Base-by-base conservation (phyloP, 2,329 filamentous ascomycete genomes). In the Botrytis aclada region DNA sequence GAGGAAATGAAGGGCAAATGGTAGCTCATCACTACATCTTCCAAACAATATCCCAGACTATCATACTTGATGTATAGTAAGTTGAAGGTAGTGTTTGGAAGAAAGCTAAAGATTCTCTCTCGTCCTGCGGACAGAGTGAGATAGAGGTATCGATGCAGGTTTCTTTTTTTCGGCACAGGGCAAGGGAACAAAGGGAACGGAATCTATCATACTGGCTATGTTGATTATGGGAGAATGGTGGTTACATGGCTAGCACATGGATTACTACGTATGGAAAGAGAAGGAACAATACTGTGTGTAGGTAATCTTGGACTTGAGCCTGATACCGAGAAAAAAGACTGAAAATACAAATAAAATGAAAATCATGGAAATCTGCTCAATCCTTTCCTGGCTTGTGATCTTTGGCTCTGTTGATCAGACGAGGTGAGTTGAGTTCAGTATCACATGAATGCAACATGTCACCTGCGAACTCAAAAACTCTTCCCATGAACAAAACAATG, bases 21-120 rank as follows among this genome's bases (percentile, higher is more conserved):
- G 76, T 78, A 79, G 78, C 69, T 78, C 78, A 79, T 79, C 77
- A 77, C 78, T 79, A 78, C 79, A 77, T 76, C 77, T 79, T 75
- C 76, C 9, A n/a, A 37, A n/a, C 39, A 47, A 32, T 70, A 45
- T 45, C 22, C 14, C 3, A 34, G 8, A 22, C 32, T 37, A 8
- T 63, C 25, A 37, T 45, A 34, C 58, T 63, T 45, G 51, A 63
- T 63, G 67, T 60, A 70, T 45, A 41, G 34, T 20, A 41, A 45
- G 18, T 41, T 34, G 14, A 25, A 37, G 54, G 8, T 25, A 62
- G 29, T 45, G 39, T 45, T 45, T 47, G 54, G 51, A 39, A 70
- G 54, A 70, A 63, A 12, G 29, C 39, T 8, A 29, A 47, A 63
- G 29, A 45, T 22, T 63, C n/a, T 63, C 58, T 43, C 54, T 70